Evolutionary conservation across 2,329 filamentous ascomycete genomes (phyloP).

Genomic region (Penicillium sp.): DNA sequence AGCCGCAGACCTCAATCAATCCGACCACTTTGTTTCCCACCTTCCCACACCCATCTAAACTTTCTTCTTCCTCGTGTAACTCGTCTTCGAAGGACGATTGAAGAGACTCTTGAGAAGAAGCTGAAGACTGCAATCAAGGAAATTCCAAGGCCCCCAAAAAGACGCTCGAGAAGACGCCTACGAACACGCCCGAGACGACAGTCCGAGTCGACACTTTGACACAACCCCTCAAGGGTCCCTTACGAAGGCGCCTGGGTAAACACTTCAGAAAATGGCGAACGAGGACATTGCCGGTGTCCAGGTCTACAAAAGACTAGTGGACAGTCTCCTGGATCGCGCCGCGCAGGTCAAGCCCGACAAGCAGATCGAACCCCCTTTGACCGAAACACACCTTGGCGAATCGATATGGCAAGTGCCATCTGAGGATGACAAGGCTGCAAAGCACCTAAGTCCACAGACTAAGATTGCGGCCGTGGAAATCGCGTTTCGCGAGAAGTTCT

Average conservation of each 20-base stretch:
- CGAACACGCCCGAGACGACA: not conserved
- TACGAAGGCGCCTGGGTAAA: not conserved
- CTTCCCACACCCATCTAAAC: constrained; percentile 6
- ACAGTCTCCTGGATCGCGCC: constrained; percentile 60
- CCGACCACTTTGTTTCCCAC: constrained; percentile 5
- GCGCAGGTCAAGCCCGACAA: constrained; percentile 58
- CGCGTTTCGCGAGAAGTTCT: constrained; percentile 78
- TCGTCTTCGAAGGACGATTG: not conserved
- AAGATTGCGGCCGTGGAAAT: constrained; percentile 74
- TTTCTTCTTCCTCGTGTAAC: not conserved
- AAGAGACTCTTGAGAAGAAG: not conserved
- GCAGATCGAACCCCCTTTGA: constrained; percentile 71
- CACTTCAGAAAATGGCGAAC: constrained; percentile 31
- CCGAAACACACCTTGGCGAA: constrained; percentile 59
- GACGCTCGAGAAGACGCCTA: not conserved
- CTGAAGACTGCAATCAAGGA: not conserved
- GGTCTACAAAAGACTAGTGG: constrained; percentile 56
- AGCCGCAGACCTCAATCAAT: constrained; percentile 29
- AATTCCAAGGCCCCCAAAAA: not conserved
- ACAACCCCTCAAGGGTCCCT: not conserved
- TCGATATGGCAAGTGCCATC: constrained; percentile 41
- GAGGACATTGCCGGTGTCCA: constrained; percentile 35
- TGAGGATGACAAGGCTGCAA: constrained; percentile 20
- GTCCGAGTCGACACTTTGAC: not conserved
- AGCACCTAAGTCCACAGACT: constrained; percentile 53